Conservation (phyloP, 768 basidiomycete genomes). For the Aureoboletus auriporus region DNA sequence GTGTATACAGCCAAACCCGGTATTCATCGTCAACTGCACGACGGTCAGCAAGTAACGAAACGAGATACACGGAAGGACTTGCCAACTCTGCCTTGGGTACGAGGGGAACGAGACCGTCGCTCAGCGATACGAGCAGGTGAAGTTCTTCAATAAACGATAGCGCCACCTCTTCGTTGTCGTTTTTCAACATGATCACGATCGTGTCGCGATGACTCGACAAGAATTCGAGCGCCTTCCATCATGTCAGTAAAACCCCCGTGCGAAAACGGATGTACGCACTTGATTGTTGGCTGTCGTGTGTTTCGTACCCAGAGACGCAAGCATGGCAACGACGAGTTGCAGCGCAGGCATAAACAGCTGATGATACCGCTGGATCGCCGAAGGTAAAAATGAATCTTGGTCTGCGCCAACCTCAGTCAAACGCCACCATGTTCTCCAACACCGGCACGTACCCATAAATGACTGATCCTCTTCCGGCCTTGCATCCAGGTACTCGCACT, state of each 20-base stretch:
- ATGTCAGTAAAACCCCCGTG: not conserved
- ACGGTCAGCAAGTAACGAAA: not conserved
- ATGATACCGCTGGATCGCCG: conserved; percentile 85
- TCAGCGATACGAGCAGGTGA: conserved; percentile 71
- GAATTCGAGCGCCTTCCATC: conserved; percentile 68
- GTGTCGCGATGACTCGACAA: conserved; percentile 80
- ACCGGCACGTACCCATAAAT: conserved; percentile 59
- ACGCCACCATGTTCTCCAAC: not conserved
- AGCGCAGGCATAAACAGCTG: conserved; percentile 85
- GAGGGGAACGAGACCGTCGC: conserved; percentile 61
- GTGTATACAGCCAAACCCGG: conserved; percentile 86
- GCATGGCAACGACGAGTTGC: conserved; percentile 72
- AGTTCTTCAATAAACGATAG: conserved; percentile 73
- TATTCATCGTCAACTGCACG: conserved; percentile 52
- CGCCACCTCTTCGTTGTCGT: conserved; percentile 58
- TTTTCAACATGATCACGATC: conserved; percentile 76
- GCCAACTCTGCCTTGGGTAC: conserved; percentile 80
- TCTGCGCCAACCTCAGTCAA: conserved; percentile 40
- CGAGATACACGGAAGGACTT: conserved; percentile 22
- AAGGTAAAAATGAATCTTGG: conserved; percentile 81
- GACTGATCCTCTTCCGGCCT: conserved; percentile 80
- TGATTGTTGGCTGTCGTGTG: conserved; percentile 69
- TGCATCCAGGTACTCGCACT: conserved; percentile 85
- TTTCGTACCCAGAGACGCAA: conserved; percentile 71
- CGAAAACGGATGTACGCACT: conserved; percentile 34